Evolutionary conservation across 257 asterid genomes (phyloP).

Genomic region (Mitragyna speciosa): DNA sequence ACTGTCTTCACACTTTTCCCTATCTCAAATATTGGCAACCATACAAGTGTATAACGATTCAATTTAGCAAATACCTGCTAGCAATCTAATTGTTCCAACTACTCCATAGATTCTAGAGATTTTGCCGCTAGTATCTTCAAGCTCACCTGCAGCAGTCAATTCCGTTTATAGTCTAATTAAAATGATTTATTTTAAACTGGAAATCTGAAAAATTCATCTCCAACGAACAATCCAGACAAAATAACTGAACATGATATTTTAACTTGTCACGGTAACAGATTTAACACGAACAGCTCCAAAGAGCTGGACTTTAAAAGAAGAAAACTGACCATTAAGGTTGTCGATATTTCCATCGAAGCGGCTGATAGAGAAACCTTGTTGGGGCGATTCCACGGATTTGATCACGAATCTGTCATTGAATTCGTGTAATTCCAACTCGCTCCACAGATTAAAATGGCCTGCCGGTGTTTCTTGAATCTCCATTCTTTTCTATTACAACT

Average conservation of each 20-base stretch:
- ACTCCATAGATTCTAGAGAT: constrained; percentile 76
- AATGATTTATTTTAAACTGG: background rate
- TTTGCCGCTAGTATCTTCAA: constrained; percentile 43
- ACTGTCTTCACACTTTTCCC: too few relatives aligned
- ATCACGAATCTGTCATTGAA: constrained; percentile 59
- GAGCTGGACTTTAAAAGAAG: background rate
- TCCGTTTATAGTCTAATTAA: background rate
- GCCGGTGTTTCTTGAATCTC: constrained; percentile 39
- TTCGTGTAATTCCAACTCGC: constrained; percentile 70
- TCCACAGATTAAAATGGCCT: constrained; percentile 62
- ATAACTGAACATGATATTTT: too few relatives aligned
- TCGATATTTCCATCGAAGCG: constrained; percentile 64
- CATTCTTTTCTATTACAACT: constrained; percentile 28
- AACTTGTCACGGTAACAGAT: too few relatives aligned
- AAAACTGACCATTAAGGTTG: constrained; percentile 47
- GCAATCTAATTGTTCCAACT: constrained; percentile 90
- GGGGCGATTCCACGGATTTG: constrained; percentile 62
- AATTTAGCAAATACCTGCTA: constrained; percentile 59
- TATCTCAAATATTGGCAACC: too few relatives aligned
- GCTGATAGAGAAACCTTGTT: constrained; percentile 72
- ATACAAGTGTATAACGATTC: background rate
- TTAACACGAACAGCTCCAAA: too few relatives aligned
- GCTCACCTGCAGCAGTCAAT: constrained; percentile 46
- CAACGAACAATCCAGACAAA: too few relatives aligned
- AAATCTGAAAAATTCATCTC: background rate